Conservation (phyloP, 306 rosid genomes). For the Prunus padus region DNA sequence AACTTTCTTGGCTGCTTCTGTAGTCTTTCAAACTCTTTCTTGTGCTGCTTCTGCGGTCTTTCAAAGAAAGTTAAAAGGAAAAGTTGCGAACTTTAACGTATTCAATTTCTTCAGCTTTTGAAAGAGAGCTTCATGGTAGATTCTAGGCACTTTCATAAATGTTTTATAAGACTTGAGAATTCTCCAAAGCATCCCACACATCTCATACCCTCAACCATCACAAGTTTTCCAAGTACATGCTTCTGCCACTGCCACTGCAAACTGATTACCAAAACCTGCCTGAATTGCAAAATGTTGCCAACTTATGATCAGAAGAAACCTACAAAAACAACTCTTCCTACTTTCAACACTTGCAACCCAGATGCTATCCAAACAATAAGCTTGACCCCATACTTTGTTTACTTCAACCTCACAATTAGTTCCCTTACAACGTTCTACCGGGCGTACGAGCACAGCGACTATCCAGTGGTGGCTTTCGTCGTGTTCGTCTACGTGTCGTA, state of each 20-base stretch:
- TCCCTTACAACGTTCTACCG: conserved; percentile 11
- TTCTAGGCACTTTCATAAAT: neutral
- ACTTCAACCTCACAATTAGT: conserved; percentile 16
- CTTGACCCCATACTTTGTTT: neutral
- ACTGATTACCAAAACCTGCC: neutral
- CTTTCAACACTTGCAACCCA: neutral
- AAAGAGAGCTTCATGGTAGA: neutral
- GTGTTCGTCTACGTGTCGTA: neutral
- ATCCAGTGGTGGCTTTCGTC: neutral
- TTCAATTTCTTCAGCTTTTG: neutral
- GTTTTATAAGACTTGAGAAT: no score
- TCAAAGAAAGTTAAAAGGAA: neutral
- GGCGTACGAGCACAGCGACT: conserved; percentile 18
- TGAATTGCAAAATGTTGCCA: conserved; percentile 5
- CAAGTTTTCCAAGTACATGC: no score
- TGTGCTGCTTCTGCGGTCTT: neutral
- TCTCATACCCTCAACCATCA: no score
- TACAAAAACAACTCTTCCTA: neutral
- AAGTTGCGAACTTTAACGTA: neutral
- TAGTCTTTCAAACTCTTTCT: no score
- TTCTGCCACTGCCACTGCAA: neutral
- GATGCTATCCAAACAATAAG: no score
- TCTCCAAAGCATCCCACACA: no score
- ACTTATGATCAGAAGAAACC: neutral
- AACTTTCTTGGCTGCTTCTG: no score